Percentiles rank a stretch among this genome's conserved stretches.
Conservation (phyloP, 768 basidiomycete species). For the Lentinula sp. region DNA sequence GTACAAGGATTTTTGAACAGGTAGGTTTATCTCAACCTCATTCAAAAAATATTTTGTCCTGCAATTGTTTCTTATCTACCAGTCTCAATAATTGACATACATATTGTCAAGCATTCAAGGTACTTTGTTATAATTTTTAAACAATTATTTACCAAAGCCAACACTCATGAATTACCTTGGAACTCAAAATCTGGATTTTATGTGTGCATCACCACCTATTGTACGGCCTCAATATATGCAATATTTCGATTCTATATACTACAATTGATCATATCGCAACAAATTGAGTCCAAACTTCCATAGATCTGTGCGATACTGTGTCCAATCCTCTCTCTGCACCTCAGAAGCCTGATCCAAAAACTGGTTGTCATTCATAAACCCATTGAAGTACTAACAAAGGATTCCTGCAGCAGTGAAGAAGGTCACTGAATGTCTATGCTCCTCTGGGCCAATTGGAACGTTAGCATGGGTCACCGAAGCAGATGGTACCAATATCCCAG, state of each 20-base stretch:
- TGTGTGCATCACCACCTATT: no score
- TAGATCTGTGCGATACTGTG: not conserved
- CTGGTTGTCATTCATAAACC: not conserved
- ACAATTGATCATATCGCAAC: not conserved
- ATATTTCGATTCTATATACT: not conserved
- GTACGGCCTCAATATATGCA: not conserved
- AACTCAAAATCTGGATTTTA: no score
- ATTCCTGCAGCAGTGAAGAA: not conserved
- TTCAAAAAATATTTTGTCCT: no score
- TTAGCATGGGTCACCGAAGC: conserved; percentile 8
- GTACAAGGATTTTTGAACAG: no score
- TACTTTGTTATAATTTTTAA: no score
- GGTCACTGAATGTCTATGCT: not conserved
- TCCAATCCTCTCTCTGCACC: not conserved
- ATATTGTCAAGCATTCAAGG: no score
- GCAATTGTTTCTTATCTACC: no score
- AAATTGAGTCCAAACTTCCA: not conserved
- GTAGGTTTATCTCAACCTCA: no score
- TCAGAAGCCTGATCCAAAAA: not conserved
- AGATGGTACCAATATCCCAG: conserved; percentile 11
- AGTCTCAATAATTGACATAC: no score
- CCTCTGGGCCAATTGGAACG: not conserved
- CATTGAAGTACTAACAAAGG: no score
- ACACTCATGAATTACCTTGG: no score
- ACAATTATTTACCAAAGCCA: no score